Evolutionary conservation across 495 filamentous ascomycete genomes (phyloP), one percentile per base, ranked within the genome.

Genomic region (Trichoderma erinaceum): DNA sequence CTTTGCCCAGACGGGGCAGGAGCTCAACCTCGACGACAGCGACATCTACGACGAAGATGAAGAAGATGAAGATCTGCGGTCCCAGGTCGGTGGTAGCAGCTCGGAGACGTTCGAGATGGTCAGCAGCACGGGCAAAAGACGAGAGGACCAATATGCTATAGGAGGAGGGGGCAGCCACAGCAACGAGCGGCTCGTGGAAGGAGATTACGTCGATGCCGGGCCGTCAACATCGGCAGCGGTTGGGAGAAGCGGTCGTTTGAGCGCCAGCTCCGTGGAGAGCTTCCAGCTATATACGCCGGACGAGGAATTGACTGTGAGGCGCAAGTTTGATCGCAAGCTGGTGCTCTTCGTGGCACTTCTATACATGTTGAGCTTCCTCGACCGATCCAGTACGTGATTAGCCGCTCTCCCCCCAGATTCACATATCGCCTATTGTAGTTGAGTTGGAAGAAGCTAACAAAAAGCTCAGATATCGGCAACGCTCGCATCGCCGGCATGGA

Each of bases 331-430:
- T 75, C 79, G 84, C 68, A 84, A 81, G 66, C 79, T 97, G 69
- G 91, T 96, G 21, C 75, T 90, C 5, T 96, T 96, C 74, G 79
- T 96, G 63, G 91, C 92, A 2, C 71, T 92, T 41, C 80, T 96
- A 27, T 97, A 96, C 74, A 83, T 94, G 80, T 81, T 97, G 43
- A 88, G 86, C 61, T 94, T 95, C 75, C 75, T 93, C 67, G 90
- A 93, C 74, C 83, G 90, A 70, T 92, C 88, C 4, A 92, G 89
- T 92, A 81, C 66, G 85, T 79, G n/a, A n/a, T 35, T 23, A 18
- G 13, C 29, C 66, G 16, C 18, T 18, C 56, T 35, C 32, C 29
- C 29, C 29, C 18, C 68, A n/a, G 35, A 10, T 38, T 38, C 35
- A 38, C 35, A 38, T 38, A n/a, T 29, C 16, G 25, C 23, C 43